These are phyloP conservation scores for Globisporangium echinulatum DNA, from an alignment of 352 stramenopile species.

Conservation along the genomic window DNA sequence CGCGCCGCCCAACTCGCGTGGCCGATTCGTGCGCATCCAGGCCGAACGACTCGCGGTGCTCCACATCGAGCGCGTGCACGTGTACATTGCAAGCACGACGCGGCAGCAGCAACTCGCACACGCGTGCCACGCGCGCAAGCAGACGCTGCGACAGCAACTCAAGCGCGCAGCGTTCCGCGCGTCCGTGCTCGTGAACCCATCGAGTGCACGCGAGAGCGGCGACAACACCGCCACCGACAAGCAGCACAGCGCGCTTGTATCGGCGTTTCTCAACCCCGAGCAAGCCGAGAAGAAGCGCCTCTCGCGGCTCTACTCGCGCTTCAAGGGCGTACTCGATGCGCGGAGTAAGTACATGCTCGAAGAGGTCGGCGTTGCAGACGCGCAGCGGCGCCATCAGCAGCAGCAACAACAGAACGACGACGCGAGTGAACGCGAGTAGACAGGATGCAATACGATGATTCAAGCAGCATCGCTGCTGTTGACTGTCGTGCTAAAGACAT, in stretches of 20 bases:
- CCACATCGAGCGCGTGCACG: conserved; percentile 55
- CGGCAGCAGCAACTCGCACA: conserved; percentile 15
- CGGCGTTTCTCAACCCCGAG: conserved; percentile 35
- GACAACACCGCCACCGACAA: not conserved
- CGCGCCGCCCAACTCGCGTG: conserved; percentile 41
- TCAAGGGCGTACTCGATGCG: conserved; percentile 52
- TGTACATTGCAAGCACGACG: conserved; percentile 25
- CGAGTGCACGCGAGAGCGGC: not conserved
- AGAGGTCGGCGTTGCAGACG: not conserved
- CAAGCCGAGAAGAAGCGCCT: conserved; percentile 45
- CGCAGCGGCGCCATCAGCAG: not conserved
- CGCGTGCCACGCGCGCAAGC: conserved; percentile 16
- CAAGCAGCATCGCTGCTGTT: not conserved
- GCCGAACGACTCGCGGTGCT: conserved; percentile 33
- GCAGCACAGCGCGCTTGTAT: conserved; percentile 6
- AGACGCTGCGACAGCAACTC: conserved; percentile 26
- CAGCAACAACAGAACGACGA: not conserved
- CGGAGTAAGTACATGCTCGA: conserved; percentile 17
- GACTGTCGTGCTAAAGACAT: not conserved
- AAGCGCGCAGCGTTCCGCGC: conserved; percentile 52
- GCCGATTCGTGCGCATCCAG: conserved; percentile 57
- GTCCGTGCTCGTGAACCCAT: conserved; percentile 30
- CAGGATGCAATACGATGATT: not conserved
- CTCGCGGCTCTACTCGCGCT: conserved; percentile 57
- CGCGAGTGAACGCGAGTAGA: not conserved